A percentile compares a stretch with the other conserved stretches of the same genome.
Evolutionary conservation across 2,329 filamentous ascomycete species (phyloP).

Genomic region (Fonsecaea erecta): DNA sequence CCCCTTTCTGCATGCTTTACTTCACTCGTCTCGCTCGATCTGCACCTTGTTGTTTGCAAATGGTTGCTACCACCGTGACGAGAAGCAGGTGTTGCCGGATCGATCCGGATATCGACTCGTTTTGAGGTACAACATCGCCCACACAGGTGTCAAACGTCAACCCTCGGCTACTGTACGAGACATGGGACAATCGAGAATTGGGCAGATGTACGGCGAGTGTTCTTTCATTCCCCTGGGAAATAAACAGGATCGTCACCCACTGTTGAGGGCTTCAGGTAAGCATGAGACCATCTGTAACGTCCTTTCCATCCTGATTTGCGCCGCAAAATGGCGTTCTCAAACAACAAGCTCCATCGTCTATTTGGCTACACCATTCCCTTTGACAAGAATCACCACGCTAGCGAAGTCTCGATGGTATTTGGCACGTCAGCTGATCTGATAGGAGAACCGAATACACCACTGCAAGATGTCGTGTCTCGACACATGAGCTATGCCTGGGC

Average conservation of each 20-base stretch:
- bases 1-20: too few species aligned
- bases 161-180: slow-evolving; percentile 6
- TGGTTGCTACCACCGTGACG: too few species aligned
- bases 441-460: too few species aligned
- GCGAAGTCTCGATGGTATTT: too few species aligned
- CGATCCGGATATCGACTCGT: slow-evolving; percentile 56
- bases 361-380: background rate
- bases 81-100: slow-evolving; percentile 44
- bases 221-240: background rate
- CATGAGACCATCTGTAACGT: background rate
- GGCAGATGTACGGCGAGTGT: slow-evolving; percentile 7
- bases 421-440: too few species aligned
- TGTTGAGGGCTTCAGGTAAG: background rate
- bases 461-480: too few species aligned
- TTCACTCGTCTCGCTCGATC: too few species aligned
- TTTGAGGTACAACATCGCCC: slow-evolving; percentile 59
- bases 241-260: background rate
- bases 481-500: too few species aligned
- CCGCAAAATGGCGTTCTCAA: background rate
- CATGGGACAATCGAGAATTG: background rate
- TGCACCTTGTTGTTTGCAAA: too few species aligned
- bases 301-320: background rate
- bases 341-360: background rate
- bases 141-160: slow-evolving; percentile 24
- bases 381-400: background rate